Percentiles rank a stretch among this genome's conserved stretches.
These are phyloP conservation scores for Neofusicoccum laricinum DNA, from an alignment of 2,329 filamentous ascomycete genomes.

Conservation along the genomic window DNA sequence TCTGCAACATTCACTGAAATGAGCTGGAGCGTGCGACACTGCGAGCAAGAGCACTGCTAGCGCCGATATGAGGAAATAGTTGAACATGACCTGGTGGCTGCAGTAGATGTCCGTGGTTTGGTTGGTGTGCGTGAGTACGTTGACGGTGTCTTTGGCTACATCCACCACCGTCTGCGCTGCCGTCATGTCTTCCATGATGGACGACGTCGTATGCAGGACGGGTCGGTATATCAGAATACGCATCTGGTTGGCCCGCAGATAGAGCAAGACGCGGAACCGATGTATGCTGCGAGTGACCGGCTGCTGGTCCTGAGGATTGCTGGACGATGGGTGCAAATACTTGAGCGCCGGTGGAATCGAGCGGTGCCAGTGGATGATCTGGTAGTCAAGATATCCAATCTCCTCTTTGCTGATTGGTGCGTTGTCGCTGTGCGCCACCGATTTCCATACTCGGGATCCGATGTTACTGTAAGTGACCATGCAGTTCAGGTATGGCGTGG, in stretches of 20 bases:
- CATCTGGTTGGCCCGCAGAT: constrained; percentile 84
- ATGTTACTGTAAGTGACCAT: constrained; percentile 85
- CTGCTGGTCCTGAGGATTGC: constrained; percentile 25
- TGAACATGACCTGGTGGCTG: constrained; percentile 71
- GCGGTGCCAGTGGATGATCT: constrained; percentile 84
- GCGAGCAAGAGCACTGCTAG: constrained; percentile 75
- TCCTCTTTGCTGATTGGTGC: constrained; percentile 66
- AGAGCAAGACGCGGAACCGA: constrained; percentile 77
- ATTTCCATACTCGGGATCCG: constrained; percentile 81
- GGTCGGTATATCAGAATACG: constrained; percentile 86
- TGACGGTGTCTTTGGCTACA: constrained; percentile 73
- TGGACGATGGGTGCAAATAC: constrained; percentile 57
- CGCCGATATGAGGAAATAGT: constrained; percentile 74
- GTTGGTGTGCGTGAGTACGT: constrained; percentile 68
- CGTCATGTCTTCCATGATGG: constrained; percentile 71
- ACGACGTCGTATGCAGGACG: constrained; percentile 78
- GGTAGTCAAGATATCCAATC: constrained; percentile 76
- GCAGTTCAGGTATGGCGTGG: constrained; percentile 68
- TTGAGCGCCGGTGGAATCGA: constrained; percentile 63
- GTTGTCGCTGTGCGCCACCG: constrained; percentile 62
- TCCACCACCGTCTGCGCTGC: constrained; percentile 74
- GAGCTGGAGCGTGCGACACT: constrained; percentile 69
- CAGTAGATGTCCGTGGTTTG: constrained; percentile 70
- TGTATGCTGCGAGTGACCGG: constrained; percentile 64
- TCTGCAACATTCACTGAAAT: constrained; percentile 66